Conservation (phyloP, 1,284 basidiomycete species). For the Ustilago cynodontis region DNA sequence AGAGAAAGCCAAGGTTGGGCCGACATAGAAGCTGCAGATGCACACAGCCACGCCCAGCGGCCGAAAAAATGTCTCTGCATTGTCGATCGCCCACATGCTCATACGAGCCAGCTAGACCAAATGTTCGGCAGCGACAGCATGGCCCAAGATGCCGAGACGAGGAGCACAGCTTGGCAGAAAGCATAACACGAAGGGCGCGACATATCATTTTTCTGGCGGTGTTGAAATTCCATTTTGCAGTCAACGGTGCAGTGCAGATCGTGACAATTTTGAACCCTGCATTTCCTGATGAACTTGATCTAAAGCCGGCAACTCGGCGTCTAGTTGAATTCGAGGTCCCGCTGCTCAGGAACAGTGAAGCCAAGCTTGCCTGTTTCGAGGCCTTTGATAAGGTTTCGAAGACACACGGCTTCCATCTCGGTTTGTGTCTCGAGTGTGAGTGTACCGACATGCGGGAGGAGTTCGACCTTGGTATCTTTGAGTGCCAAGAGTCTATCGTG, state of each 20-base stretch:
- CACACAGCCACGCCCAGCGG: too few species aligned
- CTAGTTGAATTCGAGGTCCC: conserved; percentile 36
- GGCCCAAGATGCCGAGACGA: conserved; percentile 10
- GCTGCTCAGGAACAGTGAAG: conserved; percentile 68
- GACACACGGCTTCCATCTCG: conserved; percentile 69
- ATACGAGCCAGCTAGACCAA: not conserved
- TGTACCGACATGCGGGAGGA: conserved; percentile 65
- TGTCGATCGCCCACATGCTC: conserved; percentile 3
- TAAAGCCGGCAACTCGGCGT: not conserved
- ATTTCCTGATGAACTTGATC: too few species aligned
- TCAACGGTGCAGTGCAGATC: not conserved
- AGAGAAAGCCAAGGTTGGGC: too few species aligned
- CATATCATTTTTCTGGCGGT: conserved; percentile 19
- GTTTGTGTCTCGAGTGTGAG: conserved; percentile 68
- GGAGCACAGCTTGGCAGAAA: not conserved
- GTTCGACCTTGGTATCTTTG: conserved; percentile 47
- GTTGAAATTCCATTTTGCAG: not conserved
- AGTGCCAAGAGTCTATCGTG: conserved; percentile 50
- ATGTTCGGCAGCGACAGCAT: not conserved
- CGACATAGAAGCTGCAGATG: too few species aligned
- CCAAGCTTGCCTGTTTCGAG: conserved; percentile 62
- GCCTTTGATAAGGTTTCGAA: conserved; percentile 65
- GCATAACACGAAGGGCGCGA: not conserved
- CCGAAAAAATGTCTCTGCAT: not conserved
- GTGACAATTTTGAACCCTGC: not conserved